Percentiles rank a stretch among this genome's conserved stretches.
These are phyloP conservation scores for Ceratocystis destructans DNA, from an alignment of 2,329 filamentous ascomycete genomes.

Conservation along the genomic window DNA sequence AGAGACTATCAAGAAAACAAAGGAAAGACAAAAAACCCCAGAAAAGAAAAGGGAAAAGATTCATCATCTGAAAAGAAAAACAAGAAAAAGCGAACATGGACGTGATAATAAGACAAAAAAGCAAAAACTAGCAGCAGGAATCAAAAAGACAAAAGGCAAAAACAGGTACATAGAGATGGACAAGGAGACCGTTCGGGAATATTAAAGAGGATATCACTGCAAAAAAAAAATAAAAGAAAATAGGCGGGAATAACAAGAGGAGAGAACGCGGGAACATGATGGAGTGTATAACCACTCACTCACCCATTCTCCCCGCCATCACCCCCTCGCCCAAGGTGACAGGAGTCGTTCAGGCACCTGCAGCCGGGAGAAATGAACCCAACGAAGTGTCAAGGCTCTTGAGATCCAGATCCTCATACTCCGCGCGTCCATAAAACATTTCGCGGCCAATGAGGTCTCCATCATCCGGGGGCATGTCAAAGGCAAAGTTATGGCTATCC, in stretches of 20 bases:
- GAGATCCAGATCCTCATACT: conserved; percentile 1
- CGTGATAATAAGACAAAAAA: not conserved
- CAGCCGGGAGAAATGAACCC: not conserved
- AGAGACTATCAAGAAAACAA: conserved; percentile 6
- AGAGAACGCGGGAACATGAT: not conserved
- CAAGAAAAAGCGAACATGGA: not conserved
- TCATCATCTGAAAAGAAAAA: conserved; percentile 2
- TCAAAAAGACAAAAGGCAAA: conserved; percentile 2
- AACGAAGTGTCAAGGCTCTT: not conserved
- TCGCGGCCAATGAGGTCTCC: conserved; percentile 12
- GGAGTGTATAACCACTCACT: too few species aligned
- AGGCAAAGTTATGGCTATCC: not conserved
- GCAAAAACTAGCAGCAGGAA: not conserved
- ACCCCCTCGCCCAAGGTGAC: not conserved
- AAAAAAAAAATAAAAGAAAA: not conserved
- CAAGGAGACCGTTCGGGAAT: not conserved
- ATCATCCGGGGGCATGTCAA: not conserved
- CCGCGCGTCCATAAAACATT: conserved; percentile 8
- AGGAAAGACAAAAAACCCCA: not conserved
- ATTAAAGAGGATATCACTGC: not conserved
- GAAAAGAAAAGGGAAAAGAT: conserved; percentile 2
- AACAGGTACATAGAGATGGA: not conserved
- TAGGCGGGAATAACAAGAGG: not conserved
- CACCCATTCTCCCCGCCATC: not conserved
- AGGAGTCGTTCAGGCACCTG: not conserved